Conservation (phyloP, 1,284 basidiomycete genomes). For the Ganoderma meredithae region DNA sequence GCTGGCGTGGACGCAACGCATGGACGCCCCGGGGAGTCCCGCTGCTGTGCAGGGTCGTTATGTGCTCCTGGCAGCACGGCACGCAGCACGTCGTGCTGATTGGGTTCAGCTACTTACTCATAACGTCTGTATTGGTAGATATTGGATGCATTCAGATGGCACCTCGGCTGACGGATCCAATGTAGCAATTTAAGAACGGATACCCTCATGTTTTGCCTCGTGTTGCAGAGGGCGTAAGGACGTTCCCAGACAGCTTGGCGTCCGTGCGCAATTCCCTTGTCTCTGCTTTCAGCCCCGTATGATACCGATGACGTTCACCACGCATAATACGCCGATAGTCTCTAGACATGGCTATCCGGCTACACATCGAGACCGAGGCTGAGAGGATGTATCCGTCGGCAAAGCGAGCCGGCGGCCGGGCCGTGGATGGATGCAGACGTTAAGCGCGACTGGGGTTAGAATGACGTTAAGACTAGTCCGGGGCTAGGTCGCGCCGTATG, state of each 20-base stretch:
- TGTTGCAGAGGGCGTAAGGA: not conserved
- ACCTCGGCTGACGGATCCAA: not conserved
- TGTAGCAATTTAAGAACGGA: not conserved
- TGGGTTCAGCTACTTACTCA: not conserved
- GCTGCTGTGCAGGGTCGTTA: not conserved
- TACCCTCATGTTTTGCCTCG: constrained; percentile 1
- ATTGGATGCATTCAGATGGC: not conserved
- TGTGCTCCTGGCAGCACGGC: not conserved
- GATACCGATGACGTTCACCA: not conserved
- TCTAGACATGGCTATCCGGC: not conserved
- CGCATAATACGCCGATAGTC: not conserved
- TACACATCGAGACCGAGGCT: not conserved
- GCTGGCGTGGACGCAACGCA: not conserved
- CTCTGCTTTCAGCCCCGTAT: not conserved
- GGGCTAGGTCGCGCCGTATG: not conserved
- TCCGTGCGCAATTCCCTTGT: not conserved
- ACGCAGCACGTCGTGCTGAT: not conserved
- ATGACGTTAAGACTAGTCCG: not conserved
- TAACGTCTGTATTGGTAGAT: not conserved
- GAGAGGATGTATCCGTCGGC: not conserved
- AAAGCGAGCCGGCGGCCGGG: not conserved
- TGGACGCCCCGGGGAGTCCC: not conserved
- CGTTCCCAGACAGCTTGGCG: not conserved
- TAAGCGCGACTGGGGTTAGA: not conserved
- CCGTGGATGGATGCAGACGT: not conserved